Evolutionary conservation across 768 basidiomycete species (phyloP).

Genomic region (Tulasnella sp.): DNA sequence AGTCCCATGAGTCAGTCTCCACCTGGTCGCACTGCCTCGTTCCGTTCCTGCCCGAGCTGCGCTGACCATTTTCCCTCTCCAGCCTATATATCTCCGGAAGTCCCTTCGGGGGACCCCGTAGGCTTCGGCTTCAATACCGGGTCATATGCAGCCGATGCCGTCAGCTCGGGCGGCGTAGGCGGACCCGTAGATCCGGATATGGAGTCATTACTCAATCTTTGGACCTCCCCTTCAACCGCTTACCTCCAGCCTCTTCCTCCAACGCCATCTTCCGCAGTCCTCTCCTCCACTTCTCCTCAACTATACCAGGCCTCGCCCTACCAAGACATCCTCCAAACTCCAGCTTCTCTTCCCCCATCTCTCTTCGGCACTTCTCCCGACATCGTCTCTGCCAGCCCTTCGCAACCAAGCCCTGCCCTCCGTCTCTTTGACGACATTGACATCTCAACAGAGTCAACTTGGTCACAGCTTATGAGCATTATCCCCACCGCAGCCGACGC

Average conservation of each 20-base stretch:
- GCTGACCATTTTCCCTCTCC: not conserved
- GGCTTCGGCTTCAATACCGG: not conserved
- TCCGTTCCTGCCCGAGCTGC: not conserved
- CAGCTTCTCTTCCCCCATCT: not conserved
- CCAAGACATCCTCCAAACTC: not conserved
- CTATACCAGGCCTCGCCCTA: constrained; percentile 1
- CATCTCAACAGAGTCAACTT: not conserved
- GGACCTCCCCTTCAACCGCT: constrained; percentile 2
- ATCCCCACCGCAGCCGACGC: not conserved
- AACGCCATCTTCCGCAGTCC: constrained; percentile 2
- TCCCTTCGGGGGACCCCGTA: not conserved
- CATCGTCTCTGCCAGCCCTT: not conserved
- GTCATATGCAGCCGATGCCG: not conserved
- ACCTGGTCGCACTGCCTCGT: not conserved
- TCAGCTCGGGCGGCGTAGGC: constrained; percentile 1
- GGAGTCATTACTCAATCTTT: not conserved
- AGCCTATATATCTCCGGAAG: not conserved
- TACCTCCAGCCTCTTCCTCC: not conserved
- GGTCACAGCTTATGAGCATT: not conserved
- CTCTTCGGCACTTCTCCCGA: not conserved
- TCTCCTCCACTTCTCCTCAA: not conserved
- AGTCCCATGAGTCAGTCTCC: not conserved
- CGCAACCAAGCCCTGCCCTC: not conserved
- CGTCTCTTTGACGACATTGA: constrained; percentile 2
- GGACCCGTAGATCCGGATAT: not conserved